phyloP scores from a whole-genome alignment of 345 rosid genomes.

The Turnera subulata region DNA sequence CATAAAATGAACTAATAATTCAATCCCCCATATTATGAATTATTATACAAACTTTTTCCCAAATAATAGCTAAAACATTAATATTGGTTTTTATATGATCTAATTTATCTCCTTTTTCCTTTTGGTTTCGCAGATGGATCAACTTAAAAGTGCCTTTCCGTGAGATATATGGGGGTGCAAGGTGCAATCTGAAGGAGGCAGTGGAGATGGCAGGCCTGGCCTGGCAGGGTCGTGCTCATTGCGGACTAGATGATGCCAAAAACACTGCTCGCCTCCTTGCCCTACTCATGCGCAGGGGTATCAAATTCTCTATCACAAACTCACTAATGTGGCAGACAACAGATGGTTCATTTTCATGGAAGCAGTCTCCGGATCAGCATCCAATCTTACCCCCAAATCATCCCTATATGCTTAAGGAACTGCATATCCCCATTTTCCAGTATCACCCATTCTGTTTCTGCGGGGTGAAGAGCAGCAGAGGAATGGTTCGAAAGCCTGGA shows the following conservation, averaged over 20 bases:
- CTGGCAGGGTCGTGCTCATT: constrained; percentile 48
- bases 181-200: constrained; percentile 43
- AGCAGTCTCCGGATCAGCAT: constrained; percentile 16
- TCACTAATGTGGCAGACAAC: constrained; percentile 29
- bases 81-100: neutral
- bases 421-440: constrained; percentile 15
- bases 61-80: neutral
- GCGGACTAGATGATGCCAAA: constrained; percentile 45
- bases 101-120: neutral
- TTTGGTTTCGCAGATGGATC: constrained; percentile 33
- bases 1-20: no score
- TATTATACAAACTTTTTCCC: no score
- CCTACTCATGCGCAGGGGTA: constrained; percentile 33
- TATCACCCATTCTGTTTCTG: constrained; percentile 38
- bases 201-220: constrained; percentile 40
- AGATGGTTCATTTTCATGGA: constrained; percentile 17
- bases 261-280: constrained; percentile 42
- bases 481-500: constrained; percentile 36
- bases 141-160: constrained; percentile 40
- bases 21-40: no score
- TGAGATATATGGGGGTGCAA: constrained; percentile 34
- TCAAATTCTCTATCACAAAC: constrained; percentile 36
- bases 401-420: constrained; percentile 18
- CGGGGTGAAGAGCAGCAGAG: constrained; percentile 35
- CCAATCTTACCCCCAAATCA: constrained; percentile 13